Evolutionary conservation across 2,329 filamentous ascomycete genomes (phyloP), one percentile per base, ranked within the genome.

Genomic region (Microdochium nivale): DNA sequence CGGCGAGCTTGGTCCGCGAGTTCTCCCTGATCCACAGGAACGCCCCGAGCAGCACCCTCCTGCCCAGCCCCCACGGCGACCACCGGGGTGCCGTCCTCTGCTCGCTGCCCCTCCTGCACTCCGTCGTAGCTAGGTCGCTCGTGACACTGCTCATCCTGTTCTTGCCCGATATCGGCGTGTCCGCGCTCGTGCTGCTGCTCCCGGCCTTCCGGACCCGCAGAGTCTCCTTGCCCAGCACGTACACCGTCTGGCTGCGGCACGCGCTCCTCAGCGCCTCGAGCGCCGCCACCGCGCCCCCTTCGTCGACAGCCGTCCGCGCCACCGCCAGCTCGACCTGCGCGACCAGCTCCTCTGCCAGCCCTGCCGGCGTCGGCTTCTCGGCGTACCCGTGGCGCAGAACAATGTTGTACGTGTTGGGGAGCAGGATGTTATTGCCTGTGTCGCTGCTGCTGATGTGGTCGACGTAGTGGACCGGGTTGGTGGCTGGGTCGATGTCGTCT

Each of bases 381-480:
- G 77, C 83, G 63, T 86, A 89, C 1, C 86, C 86, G 60, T 88
- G 81, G 14, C 84, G 78, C 2, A 86, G 73, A 2, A 84, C 79
- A 19, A 88, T 69, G 8, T 82, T 78, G 62, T 87, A 88, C 57
- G 80, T 82, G 44, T 80, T 77, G 0, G 78, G n/a, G n/a, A n/a
- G 77, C 19, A 85, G 64, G 25, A 54, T n/a, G 85, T 64, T 24
- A 54, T 25, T 19, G 47, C 43, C 48, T 13, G 30, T 40, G 21
- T 44, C 14, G n/a, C 19, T 5, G 40, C 40, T 7, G n/a, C 40
- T 7, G 35, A 40, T 40, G 35, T 40, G 5, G 40, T 23, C 7
- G 14, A 14, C 7, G 14, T 16, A 8, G 35, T 5, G 35, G 13
- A 40, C 19, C 19, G 16, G 40, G 40, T 5, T 30, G 27, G 11